Conservation (phyloP, 768 basidiomycete genomes). For the Xerocomus potaroensis region DNA sequence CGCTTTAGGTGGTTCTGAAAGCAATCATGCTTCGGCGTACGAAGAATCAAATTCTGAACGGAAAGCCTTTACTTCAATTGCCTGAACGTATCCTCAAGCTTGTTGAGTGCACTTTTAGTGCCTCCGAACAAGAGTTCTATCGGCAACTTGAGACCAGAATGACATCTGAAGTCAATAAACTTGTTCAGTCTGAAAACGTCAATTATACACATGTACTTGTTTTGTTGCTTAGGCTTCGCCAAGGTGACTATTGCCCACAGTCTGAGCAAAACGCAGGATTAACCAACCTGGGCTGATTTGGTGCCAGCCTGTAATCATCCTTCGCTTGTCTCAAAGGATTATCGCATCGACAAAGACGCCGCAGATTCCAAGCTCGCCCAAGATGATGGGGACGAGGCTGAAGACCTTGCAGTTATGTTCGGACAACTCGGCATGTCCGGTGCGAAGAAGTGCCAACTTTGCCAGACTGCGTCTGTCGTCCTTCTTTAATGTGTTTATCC, state of each 20-base stretch:
- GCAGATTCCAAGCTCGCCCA: slow-evolving; percentile 60
- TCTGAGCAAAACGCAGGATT: not conserved
- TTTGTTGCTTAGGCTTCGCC: slow-evolving; percentile 76
- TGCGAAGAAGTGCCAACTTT: slow-evolving; percentile 71
- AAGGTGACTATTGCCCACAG: slow-evolving; percentile 51
- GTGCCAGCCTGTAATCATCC: slow-evolving; percentile 85
- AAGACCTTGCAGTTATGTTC: slow-evolving; percentile 74
- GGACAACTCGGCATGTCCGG: slow-evolving; percentile 58
- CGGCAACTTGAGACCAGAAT: slow-evolving; percentile 63
- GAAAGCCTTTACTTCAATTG: slow-evolving; percentile 76
- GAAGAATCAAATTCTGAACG: slow-evolving; percentile 70
- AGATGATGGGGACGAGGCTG: slow-evolving; percentile 52
- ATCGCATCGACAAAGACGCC: slow-evolving; percentile 69
- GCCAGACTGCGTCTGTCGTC: slow-evolving; percentile 59
- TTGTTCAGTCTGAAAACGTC: slow-evolving; percentile 49
- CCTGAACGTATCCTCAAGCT: slow-evolving; percentile 70
- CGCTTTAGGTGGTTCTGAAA: slow-evolving; percentile 66
- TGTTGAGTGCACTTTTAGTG: slow-evolving; percentile 73
- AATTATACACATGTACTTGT: slow-evolving; percentile 70
- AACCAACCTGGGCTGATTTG: not conserved
- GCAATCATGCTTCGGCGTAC: slow-evolving; percentile 86
- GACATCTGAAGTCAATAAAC: slow-evolving; percentile 60
- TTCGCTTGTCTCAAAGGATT: slow-evolving; percentile 71
- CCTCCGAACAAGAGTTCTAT: slow-evolving; percentile 79
- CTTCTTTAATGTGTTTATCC: not conserved